These are phyloP conservation scores for Porogramme epimiltina DNA, from an alignment of 1,284 basidiomycete genomes.

Conservation along the genomic window DNA sequence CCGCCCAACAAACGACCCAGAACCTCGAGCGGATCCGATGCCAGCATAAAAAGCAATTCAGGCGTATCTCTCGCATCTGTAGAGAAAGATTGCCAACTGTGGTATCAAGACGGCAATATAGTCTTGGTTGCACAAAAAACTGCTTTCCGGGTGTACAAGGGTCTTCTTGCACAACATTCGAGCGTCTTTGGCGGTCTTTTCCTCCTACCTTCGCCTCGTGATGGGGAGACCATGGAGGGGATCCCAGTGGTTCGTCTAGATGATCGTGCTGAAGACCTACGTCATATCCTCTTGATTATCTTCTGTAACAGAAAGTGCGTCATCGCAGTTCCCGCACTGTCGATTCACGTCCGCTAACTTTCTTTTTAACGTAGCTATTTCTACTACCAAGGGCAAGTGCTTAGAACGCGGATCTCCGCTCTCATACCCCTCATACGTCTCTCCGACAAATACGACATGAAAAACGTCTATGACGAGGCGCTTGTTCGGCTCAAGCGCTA, in stretches of 20 bases:
- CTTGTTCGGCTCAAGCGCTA: slow-evolving; percentile 9
- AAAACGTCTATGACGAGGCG: slow-evolving; percentile 5
- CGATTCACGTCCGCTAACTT: too few relatives aligned
- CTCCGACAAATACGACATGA: slow-evolving; percentile 15
- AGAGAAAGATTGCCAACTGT: slow-evolving; percentile 9
- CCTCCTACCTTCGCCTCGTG: not conserved
- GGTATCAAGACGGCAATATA: slow-evolving; percentile 20
- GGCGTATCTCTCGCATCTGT: too few relatives aligned
- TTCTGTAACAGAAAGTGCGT: slow-evolving; percentile 1
- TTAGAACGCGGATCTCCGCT: not conserved
- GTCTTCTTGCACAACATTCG: not conserved
- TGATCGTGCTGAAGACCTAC: not conserved
- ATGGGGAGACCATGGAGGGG: not conserved
- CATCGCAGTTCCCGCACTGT: not conserved
- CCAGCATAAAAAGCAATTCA: too few relatives aligned
- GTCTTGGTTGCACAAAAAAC: slow-evolving; percentile 10
- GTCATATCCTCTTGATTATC: not conserved
- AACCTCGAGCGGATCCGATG: too few relatives aligned
- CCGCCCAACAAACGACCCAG: too few relatives aligned
- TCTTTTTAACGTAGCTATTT: slow-evolving; percentile 2
- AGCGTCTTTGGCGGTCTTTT: not conserved
- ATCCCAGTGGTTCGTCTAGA: not conserved
- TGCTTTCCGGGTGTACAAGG: not conserved
- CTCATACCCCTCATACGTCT: slow-evolving; percentile 8
- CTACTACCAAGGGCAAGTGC: not conserved